Evolutionary conservation across 345 rosid species (phyloP).

Genomic region (Eucalyptus camaldulensis): DNA sequence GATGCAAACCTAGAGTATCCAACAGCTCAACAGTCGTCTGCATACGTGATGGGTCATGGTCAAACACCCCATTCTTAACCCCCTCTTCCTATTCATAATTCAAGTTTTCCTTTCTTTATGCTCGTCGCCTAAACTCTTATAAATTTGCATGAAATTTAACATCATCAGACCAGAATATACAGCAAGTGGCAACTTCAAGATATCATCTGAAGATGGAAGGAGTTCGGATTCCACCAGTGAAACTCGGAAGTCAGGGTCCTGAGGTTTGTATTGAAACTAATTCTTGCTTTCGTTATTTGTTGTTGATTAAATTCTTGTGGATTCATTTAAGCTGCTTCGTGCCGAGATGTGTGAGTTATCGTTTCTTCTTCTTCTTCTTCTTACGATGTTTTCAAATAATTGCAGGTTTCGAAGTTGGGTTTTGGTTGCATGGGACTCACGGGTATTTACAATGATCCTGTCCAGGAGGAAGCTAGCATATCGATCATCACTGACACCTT

Average conservation of each 20-base stretch:
- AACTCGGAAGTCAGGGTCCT: background rate
- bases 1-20: background rate
- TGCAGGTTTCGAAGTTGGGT: background rate
- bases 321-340: background rate
- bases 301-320: background rate
- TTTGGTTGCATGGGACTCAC: constrained; percentile 1
- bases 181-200: background rate
- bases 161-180: background rate
- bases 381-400: background rate
- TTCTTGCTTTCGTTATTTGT: too few species aligned
- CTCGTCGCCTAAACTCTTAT: background rate
- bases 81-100: background rate
- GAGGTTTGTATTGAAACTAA: background rate
- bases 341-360: background rate
- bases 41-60: background rate
- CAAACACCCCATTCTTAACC: background rate
- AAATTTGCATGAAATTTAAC: background rate
- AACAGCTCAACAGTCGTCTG: background rate
- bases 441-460: background rate
- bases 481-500: background rate
- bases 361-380: background rate
- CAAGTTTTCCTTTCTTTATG: background rate
- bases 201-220: background rate
- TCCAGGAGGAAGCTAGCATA: background rate
- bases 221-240: background rate